A percentile compares a stretch with the other conserved stretches of the same genome.
Conservation (phyloP, 306 rosid species). For the Acacia confusa region DNA sequence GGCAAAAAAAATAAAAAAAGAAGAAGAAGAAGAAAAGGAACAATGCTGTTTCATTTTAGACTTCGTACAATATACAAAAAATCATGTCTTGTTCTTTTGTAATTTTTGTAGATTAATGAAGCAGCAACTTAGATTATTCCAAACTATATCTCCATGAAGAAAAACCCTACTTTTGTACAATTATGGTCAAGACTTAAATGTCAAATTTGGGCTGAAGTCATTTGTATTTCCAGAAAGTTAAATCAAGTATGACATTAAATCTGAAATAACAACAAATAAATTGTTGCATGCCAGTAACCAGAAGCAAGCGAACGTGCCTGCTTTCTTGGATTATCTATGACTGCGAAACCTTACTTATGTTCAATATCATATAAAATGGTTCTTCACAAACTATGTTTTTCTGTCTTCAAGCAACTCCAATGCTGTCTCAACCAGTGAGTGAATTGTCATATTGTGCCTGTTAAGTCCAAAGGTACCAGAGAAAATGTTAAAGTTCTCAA, state of each 20-base stretch:
- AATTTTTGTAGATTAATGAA: background rate
- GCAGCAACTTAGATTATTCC: background rate
- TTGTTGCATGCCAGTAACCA: constrained; percentile 20
- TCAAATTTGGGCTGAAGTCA: background rate
- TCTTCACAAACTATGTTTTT: background rate
- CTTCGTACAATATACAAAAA: background rate
- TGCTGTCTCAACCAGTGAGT: constrained; percentile 77
- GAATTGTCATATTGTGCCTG: constrained; percentile 71
- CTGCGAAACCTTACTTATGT: constrained; percentile 17
- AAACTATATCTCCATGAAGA: background rate
- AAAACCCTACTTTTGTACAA: background rate
- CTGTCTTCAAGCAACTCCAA: constrained; percentile 46
- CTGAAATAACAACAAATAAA: constrained; percentile 24
- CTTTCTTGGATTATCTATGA: background rate
- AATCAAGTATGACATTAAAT: constrained; percentile 19
- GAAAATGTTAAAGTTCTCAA: constrained; percentile 89
- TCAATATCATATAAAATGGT: constrained; percentile 2
- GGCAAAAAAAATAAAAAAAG: too few species aligned
- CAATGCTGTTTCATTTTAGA: background rate
- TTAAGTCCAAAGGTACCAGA: constrained; percentile 86
- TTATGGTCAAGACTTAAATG: background rate
- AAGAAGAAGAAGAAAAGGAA: background rate
- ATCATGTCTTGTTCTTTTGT: background rate
- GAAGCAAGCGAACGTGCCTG: background rate
- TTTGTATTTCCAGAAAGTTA: background rate